phyloP scores from a whole-genome alignment of 768 basidiomycete genomes.

The Lentinula sp. region DNA sequence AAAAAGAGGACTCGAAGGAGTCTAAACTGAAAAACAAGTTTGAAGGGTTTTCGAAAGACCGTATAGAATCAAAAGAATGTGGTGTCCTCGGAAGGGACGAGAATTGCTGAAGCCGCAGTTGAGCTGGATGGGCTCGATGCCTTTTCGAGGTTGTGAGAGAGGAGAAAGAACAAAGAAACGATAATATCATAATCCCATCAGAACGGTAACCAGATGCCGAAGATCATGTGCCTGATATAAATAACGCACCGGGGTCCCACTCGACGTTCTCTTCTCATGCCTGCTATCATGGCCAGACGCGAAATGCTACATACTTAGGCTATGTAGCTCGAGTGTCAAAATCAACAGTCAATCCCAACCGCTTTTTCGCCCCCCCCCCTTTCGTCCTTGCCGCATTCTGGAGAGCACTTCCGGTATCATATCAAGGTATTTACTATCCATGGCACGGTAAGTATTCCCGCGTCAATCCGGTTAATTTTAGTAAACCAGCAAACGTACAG shows the following conservation, averaged over 20 bases:
- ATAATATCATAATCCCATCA: neutral
- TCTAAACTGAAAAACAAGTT: neutral
- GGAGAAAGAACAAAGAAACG: neutral
- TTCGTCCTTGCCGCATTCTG: too few species aligned
- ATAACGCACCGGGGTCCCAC: neutral
- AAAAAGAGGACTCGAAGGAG: neutral
- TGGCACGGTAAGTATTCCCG: too few species aligned
- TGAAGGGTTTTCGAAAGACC: neutral
- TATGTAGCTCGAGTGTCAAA: too few species aligned
- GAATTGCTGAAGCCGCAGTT: neutral
- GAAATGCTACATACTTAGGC: too few species aligned
- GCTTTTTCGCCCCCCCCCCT: too few species aligned
- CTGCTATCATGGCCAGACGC: too few species aligned
- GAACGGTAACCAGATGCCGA: neutral
- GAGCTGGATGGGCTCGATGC: neutral
- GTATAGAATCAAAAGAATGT: conserved; percentile 7
- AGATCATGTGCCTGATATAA: neutral
- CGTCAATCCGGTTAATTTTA: too few species aligned
- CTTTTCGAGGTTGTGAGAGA: neutral
- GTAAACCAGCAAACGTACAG: too few species aligned
- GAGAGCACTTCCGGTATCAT: too few species aligned
- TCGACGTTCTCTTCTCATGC: too few species aligned
- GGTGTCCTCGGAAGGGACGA: neutral
- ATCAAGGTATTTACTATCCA: too few species aligned
- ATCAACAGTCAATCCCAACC: too few species aligned